phyloP scores from a whole-genome alignment of 2,329 filamentous ascomycete genomes.

The Aspergillus costaricaensis region DNA sequence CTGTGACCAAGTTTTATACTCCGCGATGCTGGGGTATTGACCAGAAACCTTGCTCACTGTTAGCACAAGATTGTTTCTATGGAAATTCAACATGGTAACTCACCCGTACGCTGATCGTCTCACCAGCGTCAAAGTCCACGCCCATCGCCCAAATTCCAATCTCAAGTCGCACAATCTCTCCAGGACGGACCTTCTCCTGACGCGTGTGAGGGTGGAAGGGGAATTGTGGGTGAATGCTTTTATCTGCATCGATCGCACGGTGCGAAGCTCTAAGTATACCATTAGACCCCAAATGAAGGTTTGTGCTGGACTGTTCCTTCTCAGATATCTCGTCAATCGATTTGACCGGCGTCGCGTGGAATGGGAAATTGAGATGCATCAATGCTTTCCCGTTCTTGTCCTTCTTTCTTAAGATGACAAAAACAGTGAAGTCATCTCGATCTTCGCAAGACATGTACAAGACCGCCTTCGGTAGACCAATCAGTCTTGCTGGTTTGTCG shows the following conservation, averaged over 20 bases:
- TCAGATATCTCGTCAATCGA: conserved; percentile 31
- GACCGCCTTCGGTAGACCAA: conserved; percentile 51
- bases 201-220: conserved; percentile 44
- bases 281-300: conserved; percentile 45
- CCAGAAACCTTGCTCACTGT: too few species aligned
- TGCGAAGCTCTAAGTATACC: conserved; percentile 51
- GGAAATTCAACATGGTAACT: too few species aligned
- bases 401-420: conserved; percentile 48
- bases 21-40: too few species aligned
- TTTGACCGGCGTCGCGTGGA: conserved; percentile 34
- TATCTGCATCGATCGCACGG: conserved; percentile 38
- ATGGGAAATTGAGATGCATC: conserved; percentile 49
- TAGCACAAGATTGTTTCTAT: too few species aligned
- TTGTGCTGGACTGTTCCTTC: conserved; percentile 44
- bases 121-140: conserved; percentile 48
- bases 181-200: conserved; percentile 45
- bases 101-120: conserved; percentile 31
- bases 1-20: too few species aligned
- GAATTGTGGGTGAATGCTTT: conserved; percentile 36
- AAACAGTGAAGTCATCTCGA: conserved; percentile 50
- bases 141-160: conserved; percentile 54
- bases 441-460: conserved; percentile 50
- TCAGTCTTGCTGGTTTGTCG: conserved; percentile 39
- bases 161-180: conserved; percentile 48
- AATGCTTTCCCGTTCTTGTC: conserved; percentile 46